phyloP scores from a whole-genome alignment of 306 rosid genomes.

The Castanea crenata region DNA sequence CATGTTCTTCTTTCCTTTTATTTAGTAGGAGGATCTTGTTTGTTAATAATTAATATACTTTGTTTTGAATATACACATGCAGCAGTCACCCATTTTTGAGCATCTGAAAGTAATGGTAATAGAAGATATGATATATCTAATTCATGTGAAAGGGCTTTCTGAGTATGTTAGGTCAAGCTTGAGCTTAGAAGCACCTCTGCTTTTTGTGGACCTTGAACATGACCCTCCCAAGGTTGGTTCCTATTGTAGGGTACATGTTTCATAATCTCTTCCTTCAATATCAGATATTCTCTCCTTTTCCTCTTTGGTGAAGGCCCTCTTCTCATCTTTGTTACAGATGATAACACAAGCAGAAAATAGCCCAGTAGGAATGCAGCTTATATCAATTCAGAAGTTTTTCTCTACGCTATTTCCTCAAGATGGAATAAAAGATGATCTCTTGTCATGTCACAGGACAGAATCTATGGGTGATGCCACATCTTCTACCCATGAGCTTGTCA shows the following conservation, averaged over 20 bases:
- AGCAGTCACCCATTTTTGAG: slow-evolving; percentile 52
- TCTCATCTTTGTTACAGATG: slow-evolving; percentile 44
- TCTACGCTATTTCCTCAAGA: slow-evolving; percentile 39
- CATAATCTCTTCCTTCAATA: background rate
- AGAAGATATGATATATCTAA: slow-evolving; percentile 84
- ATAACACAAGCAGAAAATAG: slow-evolving; percentile 47
- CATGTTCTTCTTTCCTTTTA: background rate
- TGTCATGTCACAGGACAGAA: slow-evolving; percentile 23
- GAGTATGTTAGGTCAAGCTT: slow-evolving; percentile 47
- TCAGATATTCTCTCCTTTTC: slow-evolving; percentile 1
- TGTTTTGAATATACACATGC: slow-evolving; percentile 5
- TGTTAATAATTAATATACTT: background rate
- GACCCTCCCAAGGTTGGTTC: slow-evolving; percentile 71
- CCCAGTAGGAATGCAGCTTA: slow-evolving; percentile 54
- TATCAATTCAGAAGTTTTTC: slow-evolving; percentile 70
- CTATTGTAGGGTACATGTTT: background rate
- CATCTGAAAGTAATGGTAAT: slow-evolving; percentile 69
- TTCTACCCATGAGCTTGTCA: slow-evolving; percentile 4
- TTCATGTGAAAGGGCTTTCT: slow-evolving; percentile 50
- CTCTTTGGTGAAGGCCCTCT: slow-evolving; percentile 3
- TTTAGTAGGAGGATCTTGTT: background rate
- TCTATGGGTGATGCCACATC: slow-evolving; percentile 18
- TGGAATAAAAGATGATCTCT: slow-evolving; percentile 19
- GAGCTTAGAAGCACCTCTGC: slow-evolving; percentile 41
- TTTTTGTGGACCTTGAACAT: slow-evolving; percentile 72